Conservation (phyloP, 202 grass and related monocot genomes). For the Sporobolus alterniflorus region DNA sequence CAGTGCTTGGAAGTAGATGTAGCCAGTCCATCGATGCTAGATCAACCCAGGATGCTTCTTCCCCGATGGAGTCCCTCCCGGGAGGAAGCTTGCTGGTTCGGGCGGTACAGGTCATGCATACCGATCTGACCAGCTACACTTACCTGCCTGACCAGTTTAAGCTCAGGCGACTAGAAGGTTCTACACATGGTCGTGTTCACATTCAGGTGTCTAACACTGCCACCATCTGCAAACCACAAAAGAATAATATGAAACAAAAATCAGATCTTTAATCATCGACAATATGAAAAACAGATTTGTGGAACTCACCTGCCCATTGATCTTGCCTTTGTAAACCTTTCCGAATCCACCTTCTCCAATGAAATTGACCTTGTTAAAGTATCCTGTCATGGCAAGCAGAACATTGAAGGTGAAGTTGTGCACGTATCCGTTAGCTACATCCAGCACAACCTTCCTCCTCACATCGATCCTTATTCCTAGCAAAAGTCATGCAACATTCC, state of each 20-base stretch:
- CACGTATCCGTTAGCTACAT: conserved; percentile 58
- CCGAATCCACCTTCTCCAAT: conserved; percentile 94
- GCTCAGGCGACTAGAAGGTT: too few species aligned
- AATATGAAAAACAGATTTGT: not conserved
- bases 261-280: not conserved
- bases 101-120: too few species aligned
- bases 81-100: too few species aligned
- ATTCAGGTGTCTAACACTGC: too few species aligned
- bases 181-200: too few species aligned
- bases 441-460: conserved; percentile 58
- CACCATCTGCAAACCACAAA: conserved; percentile 60
- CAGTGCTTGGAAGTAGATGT: too few species aligned
- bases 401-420: conserved; percentile 92
- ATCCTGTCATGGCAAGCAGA: conserved; percentile 73
- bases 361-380: conserved; percentile 87
- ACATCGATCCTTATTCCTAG: conserved; percentile 40
- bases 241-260: not conserved
- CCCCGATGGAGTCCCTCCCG: too few species aligned
- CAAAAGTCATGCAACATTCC: conserved; percentile 10
- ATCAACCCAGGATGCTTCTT: too few species aligned
- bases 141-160: too few species aligned
- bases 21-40: too few species aligned
- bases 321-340: conserved; percentile 88
- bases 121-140: too few species aligned
- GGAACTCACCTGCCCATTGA: conserved; percentile 65